Evolutionary conservation across 345 rosid genomes (phyloP).

Genomic region (Alliaria petiolata): DNA sequence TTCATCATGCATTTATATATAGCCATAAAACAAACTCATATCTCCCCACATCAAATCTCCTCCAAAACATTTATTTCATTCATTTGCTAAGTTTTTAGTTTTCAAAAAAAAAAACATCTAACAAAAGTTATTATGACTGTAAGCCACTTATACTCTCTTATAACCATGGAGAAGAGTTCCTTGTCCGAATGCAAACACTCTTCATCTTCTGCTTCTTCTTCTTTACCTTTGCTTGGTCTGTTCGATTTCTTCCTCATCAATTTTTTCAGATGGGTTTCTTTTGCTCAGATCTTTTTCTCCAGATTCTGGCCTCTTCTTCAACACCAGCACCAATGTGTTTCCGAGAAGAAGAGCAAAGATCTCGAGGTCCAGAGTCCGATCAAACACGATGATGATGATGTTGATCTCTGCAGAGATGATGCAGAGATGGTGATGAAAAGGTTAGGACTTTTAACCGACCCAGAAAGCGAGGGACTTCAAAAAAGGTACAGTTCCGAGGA

Average conservation of each 20-base stretch:
- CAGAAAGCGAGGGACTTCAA: conserved; percentile 40
- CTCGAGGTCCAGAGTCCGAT: conserved; percentile 18
- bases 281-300: conserved; percentile 32
- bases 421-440: conserved; percentile 61
- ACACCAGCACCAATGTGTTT: conserved; percentile 26
- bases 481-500: conserved; percentile 36
- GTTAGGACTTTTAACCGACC: conserved; percentile 45
- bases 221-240: conserved; percentile 23
- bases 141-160: conserved; percentile 1
- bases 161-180: conserved; percentile 36
- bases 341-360: conserved; percentile 28
- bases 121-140: conserved; percentile 5
- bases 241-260: conserved; percentile 24
- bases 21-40: background rate
- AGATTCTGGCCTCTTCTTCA: conserved; percentile 36
- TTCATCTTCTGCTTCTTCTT: too few relatives aligned
- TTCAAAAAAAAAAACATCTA: background rate
- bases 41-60: background rate
- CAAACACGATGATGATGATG: conserved; percentile 31
- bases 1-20: conserved; percentile 19
- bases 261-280: conserved; percentile 29
- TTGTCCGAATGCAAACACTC: conserved; percentile 6
- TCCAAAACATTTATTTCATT: conserved; percentile 16
- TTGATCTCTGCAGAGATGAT: conserved; percentile 42
- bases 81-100: background rate